Conservation (phyloP, 1,284 basidiomycete genomes). For the Marasmius sp. region DNA sequence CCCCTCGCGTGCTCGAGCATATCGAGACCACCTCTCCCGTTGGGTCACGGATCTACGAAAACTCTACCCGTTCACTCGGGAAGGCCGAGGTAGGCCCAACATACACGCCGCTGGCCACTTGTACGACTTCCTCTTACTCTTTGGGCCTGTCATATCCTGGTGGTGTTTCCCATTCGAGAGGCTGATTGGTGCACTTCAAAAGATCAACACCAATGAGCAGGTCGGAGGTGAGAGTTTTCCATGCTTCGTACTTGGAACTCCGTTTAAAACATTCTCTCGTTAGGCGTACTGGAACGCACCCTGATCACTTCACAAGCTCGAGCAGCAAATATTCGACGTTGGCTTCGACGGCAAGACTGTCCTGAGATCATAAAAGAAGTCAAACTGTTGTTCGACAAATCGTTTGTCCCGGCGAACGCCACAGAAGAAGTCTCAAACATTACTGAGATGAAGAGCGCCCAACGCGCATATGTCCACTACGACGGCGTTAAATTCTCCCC, state of each 20-base stretch:
- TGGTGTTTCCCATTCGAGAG: constrained; percentile 36
- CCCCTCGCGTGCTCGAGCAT: background rate
- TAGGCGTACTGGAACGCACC: constrained; percentile 14
- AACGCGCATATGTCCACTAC: constrained; percentile 15
- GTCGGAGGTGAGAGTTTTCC: constrained; percentile 11
- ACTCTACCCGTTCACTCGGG: constrained; percentile 9
- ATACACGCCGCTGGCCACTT: constrained; percentile 30
- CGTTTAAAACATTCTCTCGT: background rate
- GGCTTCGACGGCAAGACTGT: constrained; percentile 19
- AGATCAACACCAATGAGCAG: constrained; percentile 21
- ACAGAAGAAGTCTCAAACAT: background rate
- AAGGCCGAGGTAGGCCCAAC: constrained; percentile 18
- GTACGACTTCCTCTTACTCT: constrained; percentile 29
- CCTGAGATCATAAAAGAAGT: constrained; percentile 17
- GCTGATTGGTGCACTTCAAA: constrained; percentile 28
- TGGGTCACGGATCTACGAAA: constrained; percentile 14
- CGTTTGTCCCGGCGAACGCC: constrained; percentile 8
- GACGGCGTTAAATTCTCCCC: constrained; percentile 13
- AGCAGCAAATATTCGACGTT: constrained; percentile 16
- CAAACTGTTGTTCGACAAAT: constrained; percentile 20
- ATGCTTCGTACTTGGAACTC: constrained; percentile 7
- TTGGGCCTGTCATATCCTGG: constrained; percentile 34
- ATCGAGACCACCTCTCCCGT: constrained; percentile 6
- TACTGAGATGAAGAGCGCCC: background rate
- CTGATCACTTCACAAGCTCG: constrained; percentile 14